A percentile compares a stretch with the other conserved stretches of the same genome.
Evolutionary conservation across 2,329 filamentous ascomycete species (phyloP).

Genomic region (Ophiostoma sp.): DNA sequence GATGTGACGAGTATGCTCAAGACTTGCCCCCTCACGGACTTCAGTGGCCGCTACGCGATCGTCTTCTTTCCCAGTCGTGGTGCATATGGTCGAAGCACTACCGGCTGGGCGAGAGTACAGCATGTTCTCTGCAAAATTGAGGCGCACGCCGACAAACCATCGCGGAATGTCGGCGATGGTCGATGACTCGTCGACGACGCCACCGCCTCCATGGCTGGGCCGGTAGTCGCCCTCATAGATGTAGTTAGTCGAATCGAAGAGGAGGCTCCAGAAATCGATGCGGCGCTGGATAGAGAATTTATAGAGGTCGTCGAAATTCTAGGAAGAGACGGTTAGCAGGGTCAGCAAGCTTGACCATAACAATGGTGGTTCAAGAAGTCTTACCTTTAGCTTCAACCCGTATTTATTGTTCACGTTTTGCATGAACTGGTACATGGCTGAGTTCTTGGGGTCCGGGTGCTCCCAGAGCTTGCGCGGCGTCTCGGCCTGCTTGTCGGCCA

Average conservation of each 20-base stretch:
- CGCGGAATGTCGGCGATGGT: conserved; percentile 66
- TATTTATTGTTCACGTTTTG: conserved; percentile 56
- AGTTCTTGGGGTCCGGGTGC: conserved; percentile 55
- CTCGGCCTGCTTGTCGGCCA: not conserved
- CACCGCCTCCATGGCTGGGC: conserved; percentile 27
- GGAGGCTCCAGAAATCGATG: conserved; percentile 58
- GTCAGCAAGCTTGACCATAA: too few relatives aligned
- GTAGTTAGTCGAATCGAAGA: conserved; percentile 55
- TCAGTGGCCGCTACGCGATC: conserved; percentile 64
- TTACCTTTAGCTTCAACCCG: conserved; percentile 53
- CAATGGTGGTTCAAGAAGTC: conserved; percentile 13
- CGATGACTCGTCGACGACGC: conserved; percentile 62
- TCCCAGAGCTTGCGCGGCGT: conserved; percentile 61
- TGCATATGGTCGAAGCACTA: conserved; percentile 29
- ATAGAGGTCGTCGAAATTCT: conserved; percentile 67
- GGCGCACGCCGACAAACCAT: conserved; percentile 68
- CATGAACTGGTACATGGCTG: conserved; percentile 63
- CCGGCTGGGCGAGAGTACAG: conserved; percentile 52
- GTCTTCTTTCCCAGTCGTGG: conserved; percentile 63
- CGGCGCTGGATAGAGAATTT: conserved; percentile 60
- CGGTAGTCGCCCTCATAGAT: conserved; percentile 57
- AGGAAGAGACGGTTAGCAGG: too few relatives aligned
- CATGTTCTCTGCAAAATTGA: conserved; percentile 79
- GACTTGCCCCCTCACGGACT: conserved; percentile 58
- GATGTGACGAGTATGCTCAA: conserved; percentile 47